phyloP scores from a whole-genome alignment of 2,329 filamentous ascomycete genomes.

The Nigrospora oryzae region DNA sequence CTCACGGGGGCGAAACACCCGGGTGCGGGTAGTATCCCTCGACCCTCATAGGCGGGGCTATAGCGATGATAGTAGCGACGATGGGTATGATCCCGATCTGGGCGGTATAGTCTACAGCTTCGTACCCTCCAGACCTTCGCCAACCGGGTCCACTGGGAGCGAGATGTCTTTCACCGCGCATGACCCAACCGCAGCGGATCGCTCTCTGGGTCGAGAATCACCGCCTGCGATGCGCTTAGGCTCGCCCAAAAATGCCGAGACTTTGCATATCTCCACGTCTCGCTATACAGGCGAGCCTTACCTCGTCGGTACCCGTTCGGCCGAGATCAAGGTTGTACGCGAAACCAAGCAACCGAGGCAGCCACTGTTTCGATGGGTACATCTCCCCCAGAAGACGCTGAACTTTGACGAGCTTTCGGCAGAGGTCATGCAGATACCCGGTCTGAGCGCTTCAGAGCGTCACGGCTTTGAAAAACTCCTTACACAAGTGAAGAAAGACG shows the following conservation, averaged over 20 bases:
- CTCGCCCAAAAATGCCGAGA: not conserved
- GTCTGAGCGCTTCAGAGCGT: slow-evolving; percentile 24
- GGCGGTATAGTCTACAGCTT: not conserved
- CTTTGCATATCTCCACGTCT: slow-evolving; percentile 20
- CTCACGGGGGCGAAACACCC: too few species aligned
- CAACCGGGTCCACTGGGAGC: not conserved
- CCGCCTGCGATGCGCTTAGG: not conserved
- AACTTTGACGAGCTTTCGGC: slow-evolving; percentile 33
- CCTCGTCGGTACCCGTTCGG: slow-evolving; percentile 24
- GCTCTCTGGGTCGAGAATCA: not conserved
- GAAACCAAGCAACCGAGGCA: slow-evolving; percentile 20
- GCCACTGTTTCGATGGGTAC: slow-evolving; percentile 33
- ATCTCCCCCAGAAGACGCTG: slow-evolving; percentile 29
- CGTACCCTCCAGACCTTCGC: not conserved
- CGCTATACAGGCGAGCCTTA: slow-evolving; percentile 29
- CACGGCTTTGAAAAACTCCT: slow-evolving; percentile 26
- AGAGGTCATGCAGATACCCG: slow-evolving; percentile 23
- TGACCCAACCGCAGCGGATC: too few species aligned
- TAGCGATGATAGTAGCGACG: not conserved
- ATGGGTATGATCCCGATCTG: not conserved
- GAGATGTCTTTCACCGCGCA: too few species aligned
- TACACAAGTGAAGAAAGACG: slow-evolving; percentile 25
- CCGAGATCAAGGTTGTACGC: slow-evolving; percentile 24
- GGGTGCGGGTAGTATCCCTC: too few species aligned
- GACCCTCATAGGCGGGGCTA: too few species aligned